A percentile compares a stretch with the other conserved stretches of the same genome.
phyloP scores from a whole-genome alignment of 352 stramenopile genomes.

The Aphanomyces astaci region DNA sequence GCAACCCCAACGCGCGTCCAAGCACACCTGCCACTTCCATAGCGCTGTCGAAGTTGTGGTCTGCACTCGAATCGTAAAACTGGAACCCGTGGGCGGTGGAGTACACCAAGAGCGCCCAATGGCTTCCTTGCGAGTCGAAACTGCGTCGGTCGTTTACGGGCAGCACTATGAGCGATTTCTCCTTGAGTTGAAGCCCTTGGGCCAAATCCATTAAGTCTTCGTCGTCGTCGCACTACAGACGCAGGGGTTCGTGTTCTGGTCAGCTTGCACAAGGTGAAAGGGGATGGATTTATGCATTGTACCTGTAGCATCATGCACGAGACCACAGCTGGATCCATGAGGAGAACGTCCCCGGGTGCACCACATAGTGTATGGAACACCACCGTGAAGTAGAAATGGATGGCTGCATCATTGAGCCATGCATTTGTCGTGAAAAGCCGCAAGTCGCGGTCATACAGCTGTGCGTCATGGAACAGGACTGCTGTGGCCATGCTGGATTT shows the following conservation, averaged over 20 bases:
- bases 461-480: constrained; percentile 55
- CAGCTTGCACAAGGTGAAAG: no score
- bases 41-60: constrained; percentile 46
- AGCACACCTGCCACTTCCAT: constrained; percentile 37
- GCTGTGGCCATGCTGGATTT: neutral
- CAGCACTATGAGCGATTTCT: constrained; percentile 44
- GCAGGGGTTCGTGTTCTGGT: neutral
- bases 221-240: constrained; percentile 52
- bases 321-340: constrained; percentile 70
- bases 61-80: constrained; percentile 70
- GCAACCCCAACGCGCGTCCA: constrained; percentile 32
- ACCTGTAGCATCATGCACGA: constrained; percentile 70
- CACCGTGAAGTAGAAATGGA: constrained; percentile 81
- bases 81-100: constrained; percentile 29
- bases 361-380: constrained; percentile 38
- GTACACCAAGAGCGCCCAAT: constrained; percentile 74
- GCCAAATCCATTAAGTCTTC: constrained; percentile 63
- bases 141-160: constrained; percentile 63
- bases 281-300: no score
- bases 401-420: constrained; percentile 79
- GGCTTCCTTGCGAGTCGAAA: constrained; percentile 46
- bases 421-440: constrained; percentile 44
- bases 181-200: constrained; percentile 32
- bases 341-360: constrained; percentile 29
- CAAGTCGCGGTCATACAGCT: constrained; percentile 76